Evolutionary conservation across 2,329 filamentous ascomycete genomes (phyloP).

Genomic region (Clarireedia paspali): DNA sequence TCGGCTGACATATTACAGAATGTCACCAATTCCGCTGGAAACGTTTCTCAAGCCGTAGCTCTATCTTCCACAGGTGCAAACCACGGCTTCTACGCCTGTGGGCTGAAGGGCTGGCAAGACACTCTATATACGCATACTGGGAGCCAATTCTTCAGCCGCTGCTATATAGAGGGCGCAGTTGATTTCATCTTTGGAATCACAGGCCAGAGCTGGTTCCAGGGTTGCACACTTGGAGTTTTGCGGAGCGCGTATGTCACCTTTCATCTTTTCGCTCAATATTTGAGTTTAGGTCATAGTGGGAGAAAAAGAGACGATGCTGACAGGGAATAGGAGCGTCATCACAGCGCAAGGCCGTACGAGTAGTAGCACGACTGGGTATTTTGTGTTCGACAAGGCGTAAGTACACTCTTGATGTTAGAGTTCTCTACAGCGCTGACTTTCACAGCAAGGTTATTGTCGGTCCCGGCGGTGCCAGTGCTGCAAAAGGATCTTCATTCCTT

Average conservation of each 20-base stretch:
- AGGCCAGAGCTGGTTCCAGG: slow-evolving; percentile 44
- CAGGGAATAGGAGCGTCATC: slow-evolving; percentile 15
- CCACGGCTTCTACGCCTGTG: slow-evolving; percentile 49
- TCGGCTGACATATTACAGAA: no score
- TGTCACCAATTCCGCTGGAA: no score
- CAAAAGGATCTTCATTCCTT: slow-evolving; percentile 36
- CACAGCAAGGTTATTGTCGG: slow-evolving; percentile 27
- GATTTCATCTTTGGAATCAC: slow-evolving; percentile 53
- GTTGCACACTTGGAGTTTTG: no score
- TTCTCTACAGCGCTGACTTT: no score
- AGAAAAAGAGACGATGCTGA: no score
- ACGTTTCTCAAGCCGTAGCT: no score
- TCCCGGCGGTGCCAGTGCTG: slow-evolving; percentile 28
- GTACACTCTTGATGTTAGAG: slow-evolving; percentile 25
- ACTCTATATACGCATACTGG: slow-evolving; percentile 43
- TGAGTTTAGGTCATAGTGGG: no score
- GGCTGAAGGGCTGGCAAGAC: slow-evolving; percentile 49
- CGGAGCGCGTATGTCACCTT: no score
- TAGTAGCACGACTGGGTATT: slow-evolving; percentile 37
- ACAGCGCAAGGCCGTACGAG: slow-evolving; percentile 33
- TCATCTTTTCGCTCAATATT: no score
- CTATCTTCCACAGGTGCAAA: slow-evolving; percentile 17
- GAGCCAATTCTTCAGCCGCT: slow-evolving; percentile 46
- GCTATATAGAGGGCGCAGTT: slow-evolving; percentile 47
- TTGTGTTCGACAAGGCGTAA: slow-evolving; percentile 45